Percentiles rank a stretch among this genome's conserved stretches.
These are phyloP conservation scores for Aeschynomene evenia DNA, from an alignment of 306 rosid species.

Conservation along the genomic window DNA sequence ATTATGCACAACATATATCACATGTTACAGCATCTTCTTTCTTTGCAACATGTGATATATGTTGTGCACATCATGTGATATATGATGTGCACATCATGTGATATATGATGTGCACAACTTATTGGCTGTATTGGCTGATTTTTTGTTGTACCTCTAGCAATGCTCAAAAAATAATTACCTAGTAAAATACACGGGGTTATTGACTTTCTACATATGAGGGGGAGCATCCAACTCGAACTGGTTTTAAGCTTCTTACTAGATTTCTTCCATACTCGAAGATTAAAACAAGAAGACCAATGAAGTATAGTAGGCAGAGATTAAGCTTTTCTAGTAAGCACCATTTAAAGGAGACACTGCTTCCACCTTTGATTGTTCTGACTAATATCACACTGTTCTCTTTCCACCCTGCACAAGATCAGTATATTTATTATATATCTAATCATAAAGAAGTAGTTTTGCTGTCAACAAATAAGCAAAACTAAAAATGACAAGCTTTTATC, in stretches of 20 bases:
- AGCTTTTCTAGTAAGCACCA: slow-evolving; percentile 44
- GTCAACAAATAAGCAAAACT: slow-evolving; percentile 3
- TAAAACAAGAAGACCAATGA: slow-evolving; percentile 59
- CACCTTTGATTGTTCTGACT: slow-evolving; percentile 42
- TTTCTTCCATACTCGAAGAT: slow-evolving; percentile 46
- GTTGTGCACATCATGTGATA: no score
- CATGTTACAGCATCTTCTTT: no score
- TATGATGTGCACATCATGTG: no score
- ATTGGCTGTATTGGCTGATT: no score
- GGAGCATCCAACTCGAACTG: slow-evolving; percentile 64
- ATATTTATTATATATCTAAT: neutral
- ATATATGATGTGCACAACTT: no score
- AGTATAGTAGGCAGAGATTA: slow-evolving; percentile 47
- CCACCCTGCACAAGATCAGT: slow-evolving; percentile 61
- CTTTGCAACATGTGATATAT: no score
- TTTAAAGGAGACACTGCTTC: slow-evolving; percentile 36
- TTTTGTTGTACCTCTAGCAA: no score
- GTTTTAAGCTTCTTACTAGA: slow-evolving; percentile 53
- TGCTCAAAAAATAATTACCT: no score
- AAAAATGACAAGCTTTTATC: neutral
- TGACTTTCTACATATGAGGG: slow-evolving; percentile 26
- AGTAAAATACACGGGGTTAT: slow-evolving; percentile 15
- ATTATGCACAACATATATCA: no score
- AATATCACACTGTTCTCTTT: slow-evolving; percentile 39
- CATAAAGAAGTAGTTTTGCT: neutral